A percentile compares a stretch with the other conserved stretches of the same genome.
phyloP scores from a whole-genome alignment of 2,329 filamentous ascomycete species.

The Trichoderma sp. region DNA sequence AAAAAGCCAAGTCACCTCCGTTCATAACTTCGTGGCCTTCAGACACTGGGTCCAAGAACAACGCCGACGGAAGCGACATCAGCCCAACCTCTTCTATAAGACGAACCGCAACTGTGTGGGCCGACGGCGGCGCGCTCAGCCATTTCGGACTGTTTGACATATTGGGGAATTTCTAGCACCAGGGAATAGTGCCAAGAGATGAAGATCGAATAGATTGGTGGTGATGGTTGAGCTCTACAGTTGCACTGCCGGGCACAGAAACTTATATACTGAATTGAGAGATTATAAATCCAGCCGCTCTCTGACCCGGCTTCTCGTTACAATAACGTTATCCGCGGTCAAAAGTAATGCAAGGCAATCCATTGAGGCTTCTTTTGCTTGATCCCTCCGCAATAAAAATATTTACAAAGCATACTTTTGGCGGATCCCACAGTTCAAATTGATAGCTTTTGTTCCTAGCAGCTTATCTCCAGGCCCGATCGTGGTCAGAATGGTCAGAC shows the following conservation, averaged over 20 bases:
- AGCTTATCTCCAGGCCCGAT: not conserved
- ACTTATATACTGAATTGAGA: not conserved
- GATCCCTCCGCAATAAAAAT: no score
- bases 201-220: not conserved
- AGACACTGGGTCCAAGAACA: not conserved
- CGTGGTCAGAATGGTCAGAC: not conserved
- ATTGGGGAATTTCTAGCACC: not conserved
- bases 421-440: no score
- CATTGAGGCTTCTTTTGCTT: no score
- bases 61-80: not conserved
- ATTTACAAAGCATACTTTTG: no score
- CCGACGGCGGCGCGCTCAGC: not conserved
- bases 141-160: not conserved
- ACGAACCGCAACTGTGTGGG: not conserved
- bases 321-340: no score
- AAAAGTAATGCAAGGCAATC: no score
- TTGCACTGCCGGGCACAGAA: not conserved
- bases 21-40: not conserved
- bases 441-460: no score
- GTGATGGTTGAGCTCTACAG: not conserved
- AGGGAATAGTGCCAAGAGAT: not conserved
- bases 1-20: not conserved
- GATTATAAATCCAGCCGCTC: not conserved
- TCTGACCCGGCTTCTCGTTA: not conserved
- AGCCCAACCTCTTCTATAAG: not conserved